phyloP scores from a whole-genome alignment of 495 filamentous ascomycete species.

The Chaetomium fimeti region DNA sequence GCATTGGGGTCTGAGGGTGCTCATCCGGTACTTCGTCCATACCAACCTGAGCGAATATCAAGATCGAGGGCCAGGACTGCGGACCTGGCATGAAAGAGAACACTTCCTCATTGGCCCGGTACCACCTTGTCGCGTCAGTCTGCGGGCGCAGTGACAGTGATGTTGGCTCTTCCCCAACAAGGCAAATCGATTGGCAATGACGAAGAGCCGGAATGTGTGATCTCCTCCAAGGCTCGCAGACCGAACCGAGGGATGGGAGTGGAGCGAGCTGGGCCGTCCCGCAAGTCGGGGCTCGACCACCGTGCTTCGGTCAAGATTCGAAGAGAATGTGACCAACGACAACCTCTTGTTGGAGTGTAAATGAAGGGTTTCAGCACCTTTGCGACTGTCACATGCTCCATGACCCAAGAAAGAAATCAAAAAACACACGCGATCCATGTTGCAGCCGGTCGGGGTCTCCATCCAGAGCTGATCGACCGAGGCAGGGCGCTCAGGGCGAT shows the following conservation, averaged over 20 bases:
- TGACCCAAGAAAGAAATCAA: conserved; percentile 1
- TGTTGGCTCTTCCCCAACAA: conserved; percentile 10
- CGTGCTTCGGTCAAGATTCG: no score
- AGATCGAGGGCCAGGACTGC: neutral
- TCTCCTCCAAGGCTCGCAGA: neutral
- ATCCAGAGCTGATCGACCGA: conserved; percentile 20
- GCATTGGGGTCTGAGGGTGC: no score
- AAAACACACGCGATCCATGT: conserved; percentile 4
- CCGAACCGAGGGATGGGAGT: conserved; percentile 20
- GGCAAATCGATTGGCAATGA: neutral
- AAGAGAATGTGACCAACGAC: neutral
- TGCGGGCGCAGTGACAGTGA: neutral
- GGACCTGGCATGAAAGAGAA: neutral
- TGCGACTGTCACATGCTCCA: conserved; percentile 18
- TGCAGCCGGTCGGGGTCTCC: neutral
- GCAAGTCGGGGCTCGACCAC: neutral
- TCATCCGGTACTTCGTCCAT: no score
- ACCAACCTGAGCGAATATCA: neutral
- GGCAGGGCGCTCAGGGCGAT: conserved; percentile 8
- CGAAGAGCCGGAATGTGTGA: neutral
- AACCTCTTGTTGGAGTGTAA: neutral
- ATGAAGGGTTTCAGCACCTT: neutral
- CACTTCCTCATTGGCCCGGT: neutral
- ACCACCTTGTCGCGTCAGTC: neutral
- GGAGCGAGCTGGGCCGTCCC: conserved; percentile 12